Percentiles rank a stretch among this genome's conserved stretches.
Conservation (phyloP, 192 early-diverging fungal genomes). For the Entrophospora sp. region DNA sequence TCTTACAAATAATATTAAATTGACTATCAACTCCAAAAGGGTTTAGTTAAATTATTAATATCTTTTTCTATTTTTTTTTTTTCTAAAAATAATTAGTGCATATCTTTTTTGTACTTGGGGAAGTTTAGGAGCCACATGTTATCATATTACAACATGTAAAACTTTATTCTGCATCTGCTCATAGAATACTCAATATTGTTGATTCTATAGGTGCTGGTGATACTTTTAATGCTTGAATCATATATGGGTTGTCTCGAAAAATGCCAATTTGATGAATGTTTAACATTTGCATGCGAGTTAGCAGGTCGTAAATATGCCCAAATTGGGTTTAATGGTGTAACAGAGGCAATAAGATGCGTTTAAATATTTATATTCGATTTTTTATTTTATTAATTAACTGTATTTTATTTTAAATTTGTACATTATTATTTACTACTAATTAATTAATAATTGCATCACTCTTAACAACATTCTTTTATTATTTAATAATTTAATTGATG, state of each 20-base stretch:
- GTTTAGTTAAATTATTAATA: not conserved
- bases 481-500: no score
- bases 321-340: slow-evolving; percentile 27
- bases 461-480: no score
- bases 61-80: not conserved
- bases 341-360: not conserved
- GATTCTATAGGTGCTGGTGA: slow-evolving; percentile 48
- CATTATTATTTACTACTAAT: no score
- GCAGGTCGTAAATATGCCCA: slow-evolving; percentile 40
- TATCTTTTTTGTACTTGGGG: slow-evolving; percentile 55
- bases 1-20: slow-evolving; percentile 30
- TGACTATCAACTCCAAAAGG: no score
- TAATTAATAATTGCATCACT: no score
- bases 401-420: no score
- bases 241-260: slow-evolving; percentile 25
- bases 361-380: no score
- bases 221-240: slow-evolving; percentile 45
- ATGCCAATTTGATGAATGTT: slow-evolving; percentile 23
- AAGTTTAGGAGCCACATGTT: slow-evolving; percentile 38
- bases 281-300: slow-evolving; percentile 35
- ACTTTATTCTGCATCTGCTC: slow-evolving; percentile 23
- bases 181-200: slow-evolving; percentile 23
- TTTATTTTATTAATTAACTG: no score
- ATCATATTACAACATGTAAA: slow-evolving; percentile 27
- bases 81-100: slow-evolving; percentile 28